Conservation (phyloP, 768 basidiomycete genomes). For the Galerina marginata region DNA sequence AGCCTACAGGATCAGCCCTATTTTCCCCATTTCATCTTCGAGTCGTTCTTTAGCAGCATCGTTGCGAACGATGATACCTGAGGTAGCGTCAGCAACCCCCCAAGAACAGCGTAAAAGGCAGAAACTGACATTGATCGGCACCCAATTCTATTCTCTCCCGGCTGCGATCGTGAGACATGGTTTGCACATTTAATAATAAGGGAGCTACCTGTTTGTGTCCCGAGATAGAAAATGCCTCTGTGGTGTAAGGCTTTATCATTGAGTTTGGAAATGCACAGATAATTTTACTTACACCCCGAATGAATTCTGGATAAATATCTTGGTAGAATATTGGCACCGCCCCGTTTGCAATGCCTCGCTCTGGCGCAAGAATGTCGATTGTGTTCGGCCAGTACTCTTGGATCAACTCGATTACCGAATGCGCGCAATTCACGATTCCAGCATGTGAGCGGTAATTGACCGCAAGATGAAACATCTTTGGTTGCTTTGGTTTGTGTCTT, state of each 20-base stretch:
- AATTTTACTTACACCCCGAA: slow-evolving; percentile 33
- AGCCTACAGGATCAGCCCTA: slow-evolving; percentile 63
- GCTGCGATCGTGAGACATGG: slow-evolving; percentile 24
- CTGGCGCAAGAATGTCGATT: slow-evolving; percentile 63
- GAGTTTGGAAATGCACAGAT: not conserved
- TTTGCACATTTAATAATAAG: slow-evolving; percentile 15
- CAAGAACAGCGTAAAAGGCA: not conserved
- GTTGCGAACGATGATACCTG: slow-evolving; percentile 75
- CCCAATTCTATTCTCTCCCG: slow-evolving; percentile 62
- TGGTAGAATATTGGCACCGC: slow-evolving; percentile 63
- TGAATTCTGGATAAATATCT: slow-evolving; percentile 37
- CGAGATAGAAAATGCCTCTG: slow-evolving; percentile 7
- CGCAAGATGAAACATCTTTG: slow-evolving; percentile 57
- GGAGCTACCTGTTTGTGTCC: not conserved
- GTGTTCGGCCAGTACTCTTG: slow-evolving; percentile 64
- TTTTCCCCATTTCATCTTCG: slow-evolving; percentile 56
- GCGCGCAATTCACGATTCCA: slow-evolving; percentile 77
- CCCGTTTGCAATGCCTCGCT: slow-evolving; percentile 60
- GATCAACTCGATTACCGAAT: slow-evolving; percentile 67
- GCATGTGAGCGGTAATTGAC: slow-evolving; percentile 75
- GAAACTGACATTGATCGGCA: slow-evolving; percentile 63
- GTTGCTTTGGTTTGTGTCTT: slow-evolving; percentile 12
- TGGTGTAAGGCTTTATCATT: not conserved
- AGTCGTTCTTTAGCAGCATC: slow-evolving; percentile 54
- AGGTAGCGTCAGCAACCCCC: not conserved